These are phyloP conservation scores for Fistulifera pelliculosa DNA, from an alignment of 108 stramenopile species.

Conservation along the genomic window DNA sequence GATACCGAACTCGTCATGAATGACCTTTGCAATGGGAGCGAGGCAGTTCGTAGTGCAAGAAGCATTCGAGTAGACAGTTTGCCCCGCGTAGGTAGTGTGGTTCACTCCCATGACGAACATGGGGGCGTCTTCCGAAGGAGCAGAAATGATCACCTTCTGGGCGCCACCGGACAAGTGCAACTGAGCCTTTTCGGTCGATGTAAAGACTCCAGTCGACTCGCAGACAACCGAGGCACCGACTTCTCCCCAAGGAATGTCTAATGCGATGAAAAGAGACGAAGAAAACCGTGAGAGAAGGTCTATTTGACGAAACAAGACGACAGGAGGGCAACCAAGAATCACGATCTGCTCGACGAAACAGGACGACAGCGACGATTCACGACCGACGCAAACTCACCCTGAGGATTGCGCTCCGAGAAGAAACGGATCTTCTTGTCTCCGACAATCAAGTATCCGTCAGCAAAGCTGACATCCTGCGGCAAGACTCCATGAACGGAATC, in stretches of 20 bases:
- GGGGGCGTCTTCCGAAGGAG: slow-evolving; percentile 85
- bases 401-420: slow-evolving; percentile 83
- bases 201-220: slow-evolving; percentile 97
- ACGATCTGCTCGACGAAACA: too few species aligned
- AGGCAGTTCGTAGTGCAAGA: slow-evolving; percentile 99
- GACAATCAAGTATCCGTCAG: slow-evolving; percentile 80
- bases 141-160: slow-evolving; percentile 96
- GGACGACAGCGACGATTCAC: too few species aligned
- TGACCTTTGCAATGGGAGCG: slow-evolving; percentile 96
- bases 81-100: slow-evolving; percentile 70
- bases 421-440: slow-evolving; percentile 75
- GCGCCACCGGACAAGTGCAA: slow-evolving; percentile 89
- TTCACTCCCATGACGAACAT: slow-evolving; percentile 99
- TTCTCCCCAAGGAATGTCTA: slow-evolving; percentile 84
- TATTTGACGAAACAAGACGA: too few species aligned
- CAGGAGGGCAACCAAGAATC: too few species aligned
- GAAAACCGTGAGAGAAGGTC: too few species aligned
- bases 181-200: slow-evolving; percentile 76
- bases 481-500: slow-evolving; percentile 94
- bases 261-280: not conserved
- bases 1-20: slow-evolving; percentile 94
- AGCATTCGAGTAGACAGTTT: slow-evolving; percentile 93
- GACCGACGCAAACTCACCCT: slow-evolving; percentile 2
- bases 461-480: slow-evolving; percentile 68
- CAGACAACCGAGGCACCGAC: slow-evolving; percentile 88